phyloP scores from a whole-genome alignment of 2,329 filamentous ascomycete species.

The Colletotrichum costaricense region DNA sequence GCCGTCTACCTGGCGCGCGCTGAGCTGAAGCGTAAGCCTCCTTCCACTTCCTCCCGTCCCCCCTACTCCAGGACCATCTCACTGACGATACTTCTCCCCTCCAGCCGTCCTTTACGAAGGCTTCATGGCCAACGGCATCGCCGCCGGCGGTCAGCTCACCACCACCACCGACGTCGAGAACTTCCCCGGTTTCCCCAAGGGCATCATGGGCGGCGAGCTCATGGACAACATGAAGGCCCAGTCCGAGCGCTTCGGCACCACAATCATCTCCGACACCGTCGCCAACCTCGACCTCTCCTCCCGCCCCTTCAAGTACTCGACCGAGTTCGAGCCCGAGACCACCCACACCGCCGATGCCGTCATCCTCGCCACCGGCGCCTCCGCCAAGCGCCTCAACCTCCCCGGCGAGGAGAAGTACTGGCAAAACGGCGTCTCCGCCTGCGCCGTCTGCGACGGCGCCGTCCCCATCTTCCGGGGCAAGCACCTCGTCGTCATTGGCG shows the following conservation, averaged over 20 bases:
- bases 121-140: slow-evolving; percentile 96
- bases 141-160: slow-evolving; percentile 94
- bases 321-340: slow-evolving; percentile 86
- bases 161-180: slow-evolving; percentile 99
- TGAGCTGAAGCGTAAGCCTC: slow-evolving; percentile 80
- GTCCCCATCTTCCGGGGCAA: slow-evolving; percentile 98
- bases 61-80: background rate
- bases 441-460: slow-evolving; percentile 96
- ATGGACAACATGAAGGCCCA: slow-evolving; percentile 98
- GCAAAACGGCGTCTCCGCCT: slow-evolving; percentile 96
- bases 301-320: slow-evolving; percentile 92
- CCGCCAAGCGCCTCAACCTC: slow-evolving; percentile 84
- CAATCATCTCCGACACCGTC: slow-evolving; percentile 94
- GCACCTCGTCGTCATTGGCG: slow-evolving; percentile 94
- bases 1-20: slow-evolving; percentile 96
- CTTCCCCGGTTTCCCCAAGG: slow-evolving; percentile 93
- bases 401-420: slow-evolving; percentile 95
- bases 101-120: slow-evolving; percentile 93
- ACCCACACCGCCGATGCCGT: slow-evolving; percentile 90
- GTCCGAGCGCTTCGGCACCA: slow-evolving; percentile 90
- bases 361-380: slow-evolving; percentile 96
- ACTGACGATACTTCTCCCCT: background rate
- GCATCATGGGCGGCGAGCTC: slow-evolving; percentile 86
- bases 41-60: slow-evolving; percentile 20
- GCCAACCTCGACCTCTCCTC: slow-evolving; percentile 85